A percentile compares a stretch with the other conserved stretches of the same genome.
Evolutionary conservation across 495 filamentous ascomycete species (phyloP).

Genomic region (Tuber borchii): DNA sequence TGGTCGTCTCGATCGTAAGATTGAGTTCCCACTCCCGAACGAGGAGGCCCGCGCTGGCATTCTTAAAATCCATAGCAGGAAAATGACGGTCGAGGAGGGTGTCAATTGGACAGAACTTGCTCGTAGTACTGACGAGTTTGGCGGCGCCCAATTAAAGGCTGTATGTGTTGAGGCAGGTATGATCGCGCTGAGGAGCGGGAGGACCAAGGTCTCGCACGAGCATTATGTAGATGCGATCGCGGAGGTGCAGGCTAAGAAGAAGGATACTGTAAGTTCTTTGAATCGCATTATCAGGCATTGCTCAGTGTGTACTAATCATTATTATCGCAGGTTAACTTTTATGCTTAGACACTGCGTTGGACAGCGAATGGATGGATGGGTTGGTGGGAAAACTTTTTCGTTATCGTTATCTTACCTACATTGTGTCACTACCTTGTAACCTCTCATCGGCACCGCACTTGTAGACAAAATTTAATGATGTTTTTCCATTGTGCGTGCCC

Average conservation of each 20-base stretch:
- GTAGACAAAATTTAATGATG: conserved; percentile 2
- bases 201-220: conserved; percentile 92
- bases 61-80: conserved; percentile 90
- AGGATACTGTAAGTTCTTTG: conserved; percentile 56
- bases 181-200: conserved; percentile 90
- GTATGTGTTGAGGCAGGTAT: conserved; percentile 99
- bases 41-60: conserved; percentile 97
- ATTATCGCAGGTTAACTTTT: conserved; percentile 53
- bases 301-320: conserved; percentile 37
- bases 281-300: background rate
- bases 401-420: background rate
- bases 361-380: background rate
- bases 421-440: background rate
- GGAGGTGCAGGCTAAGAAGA: conserved; percentile 98
- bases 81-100: conserved; percentile 90
- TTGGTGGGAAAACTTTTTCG: conserved; percentile 6
- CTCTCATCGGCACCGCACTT: background rate
- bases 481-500: background rate
- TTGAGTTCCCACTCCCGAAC: conserved; percentile 98
- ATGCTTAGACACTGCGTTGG: conserved; percentile 45
- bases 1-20: conserved; percentile 94
- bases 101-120: conserved; percentile 97
- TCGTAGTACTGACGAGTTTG: conserved; percentile 97
- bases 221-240: conserved; percentile 98
- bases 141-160: conserved; percentile 93